Evolutionary conservation across 169 alveolate genomes (phyloP).

Genomic region (Neospora caninum): DNA sequence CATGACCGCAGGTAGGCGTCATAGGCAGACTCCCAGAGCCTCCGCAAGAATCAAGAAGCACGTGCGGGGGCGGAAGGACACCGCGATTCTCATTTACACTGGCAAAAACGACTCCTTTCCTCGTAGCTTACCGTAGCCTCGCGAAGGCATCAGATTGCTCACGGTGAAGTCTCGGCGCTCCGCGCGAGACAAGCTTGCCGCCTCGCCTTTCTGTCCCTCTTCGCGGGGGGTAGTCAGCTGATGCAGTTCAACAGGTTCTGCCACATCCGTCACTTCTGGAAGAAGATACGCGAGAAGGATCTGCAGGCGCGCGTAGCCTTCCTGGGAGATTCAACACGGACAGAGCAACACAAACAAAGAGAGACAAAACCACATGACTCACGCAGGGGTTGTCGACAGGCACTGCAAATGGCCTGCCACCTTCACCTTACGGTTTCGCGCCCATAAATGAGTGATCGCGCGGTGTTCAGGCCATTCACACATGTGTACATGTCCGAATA

Average conservation of each 20-base stretch:
- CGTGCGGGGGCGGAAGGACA: too few relatives aligned
- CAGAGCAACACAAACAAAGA: too few relatives aligned
- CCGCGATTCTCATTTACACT: too few relatives aligned
- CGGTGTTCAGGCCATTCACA: neutral
- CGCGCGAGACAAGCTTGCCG: neutral
- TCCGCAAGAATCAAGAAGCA: too few relatives aligned
- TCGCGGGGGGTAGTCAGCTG: neutral
- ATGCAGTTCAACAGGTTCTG: neutral
- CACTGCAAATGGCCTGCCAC: too few relatives aligned
- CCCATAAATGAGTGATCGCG: too few relatives aligned
- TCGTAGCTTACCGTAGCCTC: conserved; percentile 30
- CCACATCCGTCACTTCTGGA: conserved; percentile 62
- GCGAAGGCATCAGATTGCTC: neutral
- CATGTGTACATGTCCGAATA: too few relatives aligned
- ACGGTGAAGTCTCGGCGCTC: neutral
- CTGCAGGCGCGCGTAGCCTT: conserved; percentile 68
- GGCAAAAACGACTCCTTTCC: neutral
- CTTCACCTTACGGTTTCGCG: too few relatives aligned
- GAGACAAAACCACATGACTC: too few relatives aligned
- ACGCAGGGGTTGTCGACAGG: too few relatives aligned
- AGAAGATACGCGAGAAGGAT: conserved; percentile 60
- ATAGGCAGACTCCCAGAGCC: too few relatives aligned
- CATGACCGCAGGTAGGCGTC: too few relatives aligned
- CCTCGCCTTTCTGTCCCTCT: neutral
- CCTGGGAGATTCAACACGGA: neutral